Percentiles rank a stretch among this genome's conserved stretches.
These are phyloP conservation scores for Verruconis gallopava DNA, from an alignment of 2,329 filamentous ascomycete species.

Conservation along the genomic window DNA sequence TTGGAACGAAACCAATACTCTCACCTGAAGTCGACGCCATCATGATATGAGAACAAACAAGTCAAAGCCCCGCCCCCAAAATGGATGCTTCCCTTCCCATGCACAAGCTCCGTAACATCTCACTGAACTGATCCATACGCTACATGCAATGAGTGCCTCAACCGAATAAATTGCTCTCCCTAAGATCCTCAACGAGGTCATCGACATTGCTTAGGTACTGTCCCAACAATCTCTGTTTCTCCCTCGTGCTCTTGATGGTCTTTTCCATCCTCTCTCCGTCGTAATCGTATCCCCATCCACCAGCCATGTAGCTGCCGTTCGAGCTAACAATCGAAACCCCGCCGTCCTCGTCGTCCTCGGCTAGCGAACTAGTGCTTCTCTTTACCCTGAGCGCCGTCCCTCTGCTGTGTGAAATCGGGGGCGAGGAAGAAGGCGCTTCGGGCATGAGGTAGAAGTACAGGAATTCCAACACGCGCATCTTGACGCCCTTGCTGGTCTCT, in stretches of 20 bases:
- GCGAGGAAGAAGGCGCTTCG: slow-evolving; percentile 1
- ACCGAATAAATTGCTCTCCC: slow-evolving; percentile 62
- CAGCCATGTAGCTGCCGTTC: slow-evolving; percentile 1
- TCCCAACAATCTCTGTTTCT: slow-evolving; percentile 70
- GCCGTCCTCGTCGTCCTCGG: slow-evolving; percentile 1
- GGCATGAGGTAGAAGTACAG: slow-evolving; percentile 94
- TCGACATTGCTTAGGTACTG: slow-evolving; percentile 71
- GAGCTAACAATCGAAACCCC: slow-evolving; percentile 19
- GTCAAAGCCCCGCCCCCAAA: too few relatives aligned
- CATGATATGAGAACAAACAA: too few relatives aligned
- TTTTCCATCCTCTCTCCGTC: slow-evolving; percentile 25
- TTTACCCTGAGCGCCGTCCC: slow-evolving; percentile 3
- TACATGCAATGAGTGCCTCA: neutral
- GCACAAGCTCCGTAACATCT: too few relatives aligned
- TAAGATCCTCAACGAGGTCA: slow-evolving; percentile 71
- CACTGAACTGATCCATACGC: neutral
- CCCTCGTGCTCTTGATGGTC: slow-evolving; percentile 45
- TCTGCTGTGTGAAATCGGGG: neutral
- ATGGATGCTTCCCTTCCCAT: too few relatives aligned
- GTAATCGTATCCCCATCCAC: slow-evolving; percentile 14
- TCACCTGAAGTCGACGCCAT: too few relatives aligned
- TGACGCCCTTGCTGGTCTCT: slow-evolving; percentile 74
- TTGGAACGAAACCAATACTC: too few relatives aligned
- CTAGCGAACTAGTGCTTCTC: neutral
- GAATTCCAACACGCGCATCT: slow-evolving; percentile 93